Evolutionary conservation across 2,329 filamentous ascomycete species (phyloP).

Genomic region (Aciculosporium take): DNA sequence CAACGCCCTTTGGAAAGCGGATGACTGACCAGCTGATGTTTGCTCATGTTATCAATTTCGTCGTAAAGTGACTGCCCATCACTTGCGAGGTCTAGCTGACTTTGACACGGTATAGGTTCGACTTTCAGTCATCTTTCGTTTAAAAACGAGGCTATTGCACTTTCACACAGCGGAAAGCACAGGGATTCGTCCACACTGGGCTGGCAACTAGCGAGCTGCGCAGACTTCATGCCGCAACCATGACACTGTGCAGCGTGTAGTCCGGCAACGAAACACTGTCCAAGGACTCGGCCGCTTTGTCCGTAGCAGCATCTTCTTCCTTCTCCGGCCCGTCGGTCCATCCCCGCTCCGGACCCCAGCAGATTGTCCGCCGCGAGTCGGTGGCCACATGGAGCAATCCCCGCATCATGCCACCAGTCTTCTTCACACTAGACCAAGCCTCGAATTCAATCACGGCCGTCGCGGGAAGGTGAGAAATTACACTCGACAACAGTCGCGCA

Average conservation of each 20-base stretch:
- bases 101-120: too few relatives aligned
- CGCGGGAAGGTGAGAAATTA: slow-evolving; percentile 43
- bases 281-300: slow-evolving; percentile 2
- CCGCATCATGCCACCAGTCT: slow-evolving; percentile 48
- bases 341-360: slow-evolving; percentile 53
- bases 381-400: slow-evolving; percentile 40
- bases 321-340: slow-evolving; percentile 43
- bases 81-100: too few relatives aligned
- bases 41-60: too few relatives aligned
- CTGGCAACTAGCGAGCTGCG: too few relatives aligned
- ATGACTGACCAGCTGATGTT: too few relatives aligned
- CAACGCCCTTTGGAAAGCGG: too few relatives aligned
- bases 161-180: not conserved
- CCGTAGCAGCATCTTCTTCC: not conserved
- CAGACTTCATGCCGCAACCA: slow-evolving; percentile 8
- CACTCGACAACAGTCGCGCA: slow-evolving; percentile 36
- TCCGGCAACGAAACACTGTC: slow-evolving; percentile 7
- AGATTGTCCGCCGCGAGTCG: slow-evolving; percentile 35
- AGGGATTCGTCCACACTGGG: not conserved
- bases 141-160: too few relatives aligned
- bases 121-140: too few relatives aligned
- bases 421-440: slow-evolving; percentile 50
- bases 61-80: too few relatives aligned
- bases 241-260: slow-evolving; percentile 8
- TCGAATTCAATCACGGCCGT: slow-evolving; percentile 53